Evolutionary conservation across 352 stramenopile species (phyloP).

Genomic region (Pythium dissimile): DNA sequence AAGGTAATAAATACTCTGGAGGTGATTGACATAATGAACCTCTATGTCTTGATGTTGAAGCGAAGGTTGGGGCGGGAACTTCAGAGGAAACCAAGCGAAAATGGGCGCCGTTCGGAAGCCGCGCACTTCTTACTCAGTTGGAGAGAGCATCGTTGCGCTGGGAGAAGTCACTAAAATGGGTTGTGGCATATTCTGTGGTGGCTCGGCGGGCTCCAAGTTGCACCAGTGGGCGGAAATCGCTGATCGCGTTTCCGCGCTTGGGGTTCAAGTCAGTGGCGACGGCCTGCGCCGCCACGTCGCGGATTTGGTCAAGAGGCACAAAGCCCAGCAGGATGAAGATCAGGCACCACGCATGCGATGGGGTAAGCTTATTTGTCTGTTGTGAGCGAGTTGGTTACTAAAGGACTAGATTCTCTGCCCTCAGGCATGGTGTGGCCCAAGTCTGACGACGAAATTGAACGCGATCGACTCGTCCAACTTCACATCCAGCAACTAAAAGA

Average conservation of each 20-base stretch:
- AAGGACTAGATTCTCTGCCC: background rate
- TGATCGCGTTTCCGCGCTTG: background rate
- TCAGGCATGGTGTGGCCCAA: slow-evolving; percentile 17
- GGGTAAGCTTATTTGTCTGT: background rate
- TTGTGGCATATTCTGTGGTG: background rate
- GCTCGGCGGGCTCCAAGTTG: background rate
- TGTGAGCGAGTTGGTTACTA: background rate
- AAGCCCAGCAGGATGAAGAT: background rate
- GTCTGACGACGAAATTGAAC: slow-evolving; percentile 10
- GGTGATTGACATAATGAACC: background rate
- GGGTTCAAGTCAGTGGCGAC: background rate
- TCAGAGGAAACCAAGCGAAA: background rate
- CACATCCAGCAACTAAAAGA: background rate
- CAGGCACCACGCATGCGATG: slow-evolving; percentile 9
- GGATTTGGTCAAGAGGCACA: slow-evolving; percentile 11
- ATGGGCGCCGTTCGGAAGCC: slow-evolving; percentile 4
- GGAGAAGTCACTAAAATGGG: background rate
- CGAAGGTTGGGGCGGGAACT: background rate
- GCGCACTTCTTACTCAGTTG: slow-evolving; percentile 1
- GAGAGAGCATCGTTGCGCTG: slow-evolving; percentile 1
- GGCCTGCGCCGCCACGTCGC: slow-evolving; percentile 5
- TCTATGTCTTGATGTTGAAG: slow-evolving; percentile 6
- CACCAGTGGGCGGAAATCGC: background rate
- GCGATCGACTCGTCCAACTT: slow-evolving; percentile 1
- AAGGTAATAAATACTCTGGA: background rate